phyloP scores from a whole-genome alignment of 2,329 filamentous ascomycete genomes.

The Beauveria bassiana region DNA sequence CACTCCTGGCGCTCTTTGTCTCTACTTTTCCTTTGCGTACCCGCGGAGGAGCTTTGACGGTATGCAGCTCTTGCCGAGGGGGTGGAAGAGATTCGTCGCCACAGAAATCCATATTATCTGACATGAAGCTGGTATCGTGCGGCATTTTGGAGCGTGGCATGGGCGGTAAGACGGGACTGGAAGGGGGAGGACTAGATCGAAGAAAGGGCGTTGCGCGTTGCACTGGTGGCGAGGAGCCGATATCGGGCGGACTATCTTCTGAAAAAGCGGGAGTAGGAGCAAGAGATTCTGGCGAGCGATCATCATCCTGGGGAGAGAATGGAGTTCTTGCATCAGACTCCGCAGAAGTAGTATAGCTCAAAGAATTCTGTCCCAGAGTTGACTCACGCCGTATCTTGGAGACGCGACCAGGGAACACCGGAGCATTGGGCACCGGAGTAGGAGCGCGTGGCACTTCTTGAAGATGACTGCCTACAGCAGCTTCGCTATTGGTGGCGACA shows the following conservation, averaged over 20 bases:
- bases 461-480: constrained; percentile 42
- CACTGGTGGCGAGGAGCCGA: constrained; percentile 85
- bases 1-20: constrained; percentile 26
- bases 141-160: constrained; percentile 54
- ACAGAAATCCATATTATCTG: constrained; percentile 58
- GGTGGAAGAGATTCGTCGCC: constrained; percentile 49
- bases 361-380: constrained; percentile 43
- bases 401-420: constrained; percentile 25
- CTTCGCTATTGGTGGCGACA: constrained; percentile 44
- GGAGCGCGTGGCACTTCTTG: constrained; percentile 70
- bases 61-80: constrained; percentile 22
- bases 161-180: constrained; percentile 68
- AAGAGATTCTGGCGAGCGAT: constrained; percentile 47
- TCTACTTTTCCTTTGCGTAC: constrained; percentile 14
- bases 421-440: constrained; percentile 59
- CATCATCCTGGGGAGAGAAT: constrained; percentile 39
- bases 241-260: constrained; percentile 66
- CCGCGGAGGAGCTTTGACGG: background rate
- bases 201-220: constrained; percentile 52
- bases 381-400: constrained; percentile 54
- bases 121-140: constrained; percentile 78
- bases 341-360: constrained; percentile 39
- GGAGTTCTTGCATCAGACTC: constrained; percentile 28
- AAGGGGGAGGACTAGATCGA: constrained; percentile 57
- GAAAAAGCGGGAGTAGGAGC: constrained; percentile 46